These are phyloP conservation scores for Rubia peregrina DNA, from an alignment of 305 asterid genomes.

Conservation along the genomic window DNA sequence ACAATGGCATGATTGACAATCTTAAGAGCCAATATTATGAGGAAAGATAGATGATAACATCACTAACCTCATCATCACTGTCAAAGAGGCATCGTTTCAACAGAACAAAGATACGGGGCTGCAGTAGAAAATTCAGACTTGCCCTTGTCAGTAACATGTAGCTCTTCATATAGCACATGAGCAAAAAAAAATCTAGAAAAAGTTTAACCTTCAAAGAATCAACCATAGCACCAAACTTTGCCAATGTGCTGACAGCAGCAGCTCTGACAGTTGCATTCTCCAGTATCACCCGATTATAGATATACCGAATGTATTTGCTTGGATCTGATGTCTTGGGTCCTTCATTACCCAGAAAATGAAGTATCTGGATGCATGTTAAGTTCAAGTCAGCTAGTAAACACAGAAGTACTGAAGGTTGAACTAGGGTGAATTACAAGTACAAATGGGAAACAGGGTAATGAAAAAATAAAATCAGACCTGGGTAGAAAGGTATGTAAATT, in stretches of 20 bases:
- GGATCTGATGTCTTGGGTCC: conserved; percentile 71
- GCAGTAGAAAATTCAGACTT: conserved; percentile 25
- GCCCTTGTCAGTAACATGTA: conserved; percentile 22
- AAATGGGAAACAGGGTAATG: conserved; percentile 1
- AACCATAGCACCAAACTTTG: conserved; percentile 85
- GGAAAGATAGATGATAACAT: background rate
- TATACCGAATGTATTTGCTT: conserved; percentile 36
- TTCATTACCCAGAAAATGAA: conserved; percentile 93
- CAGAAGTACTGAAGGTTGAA: background rate
- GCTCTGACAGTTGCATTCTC: conserved; percentile 98
- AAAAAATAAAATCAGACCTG: conserved; percentile 49
- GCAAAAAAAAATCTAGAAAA: background rate
- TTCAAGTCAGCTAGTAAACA: background rate
- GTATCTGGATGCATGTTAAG: conserved; percentile 43
- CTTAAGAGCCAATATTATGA: background rate
- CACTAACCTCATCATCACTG: conserved; percentile 86
- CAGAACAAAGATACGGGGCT: conserved; percentile 86
- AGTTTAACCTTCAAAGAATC: conserved; percentile 66
- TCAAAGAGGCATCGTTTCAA: conserved; percentile 91
- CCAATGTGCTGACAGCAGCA: conserved; percentile 94
- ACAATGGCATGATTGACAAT: background rate
- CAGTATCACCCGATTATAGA: conserved; percentile 81
- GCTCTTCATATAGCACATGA: background rate
- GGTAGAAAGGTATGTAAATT: conserved; percentile 97
- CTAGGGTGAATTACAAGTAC: background rate